These are phyloP conservation scores for Boletus rubescentipes DNA, from an alignment of 768 basidiomycete species.

Conservation along the genomic window DNA sequence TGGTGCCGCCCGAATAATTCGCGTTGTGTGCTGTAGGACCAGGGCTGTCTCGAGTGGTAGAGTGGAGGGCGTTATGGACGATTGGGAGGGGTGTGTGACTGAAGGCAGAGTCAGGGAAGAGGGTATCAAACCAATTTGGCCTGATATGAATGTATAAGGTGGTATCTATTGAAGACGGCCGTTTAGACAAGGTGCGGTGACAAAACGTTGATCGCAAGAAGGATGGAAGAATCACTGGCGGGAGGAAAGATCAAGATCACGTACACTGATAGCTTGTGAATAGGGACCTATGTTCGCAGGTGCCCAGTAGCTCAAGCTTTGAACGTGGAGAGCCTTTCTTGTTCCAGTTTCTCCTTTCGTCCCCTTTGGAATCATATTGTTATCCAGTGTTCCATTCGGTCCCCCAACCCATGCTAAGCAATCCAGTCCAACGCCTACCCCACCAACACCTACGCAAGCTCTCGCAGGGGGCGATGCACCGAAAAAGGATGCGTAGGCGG, in stretches of 20 bases:
- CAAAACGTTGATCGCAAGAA: not conserved
- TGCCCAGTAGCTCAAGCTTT: constrained; percentile 97
- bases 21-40: constrained; percentile 73
- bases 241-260: constrained; percentile 27
- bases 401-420: constrained; percentile 62
- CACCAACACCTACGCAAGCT: constrained; percentile 85
- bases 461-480: constrained; percentile 90
- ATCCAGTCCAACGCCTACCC: constrained; percentile 65
- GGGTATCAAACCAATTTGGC: constrained; percentile 92
- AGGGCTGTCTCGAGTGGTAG: constrained; percentile 69
- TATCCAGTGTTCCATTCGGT: constrained; percentile 3
- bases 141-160: constrained; percentile 83
- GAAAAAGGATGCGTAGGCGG: constrained; percentile 77
- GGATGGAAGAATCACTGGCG: not conserved
- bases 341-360: constrained; percentile 30
- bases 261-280: constrained; percentile 85
- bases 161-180: constrained; percentile 49
- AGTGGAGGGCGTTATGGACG: constrained; percentile 54
- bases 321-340: constrained; percentile 86
- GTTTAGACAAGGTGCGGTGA: not conserved
- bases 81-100: constrained; percentile 41
- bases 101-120: constrained; percentile 64
- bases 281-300: constrained; percentile 99
- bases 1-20: constrained; percentile 60
- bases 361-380: constrained; percentile 12